A percentile compares a stretch with the other conserved stretches of the same genome.
Conservation (phyloP, 306 rosid species). For the Psophocarpus tetragonolobus region DNA sequence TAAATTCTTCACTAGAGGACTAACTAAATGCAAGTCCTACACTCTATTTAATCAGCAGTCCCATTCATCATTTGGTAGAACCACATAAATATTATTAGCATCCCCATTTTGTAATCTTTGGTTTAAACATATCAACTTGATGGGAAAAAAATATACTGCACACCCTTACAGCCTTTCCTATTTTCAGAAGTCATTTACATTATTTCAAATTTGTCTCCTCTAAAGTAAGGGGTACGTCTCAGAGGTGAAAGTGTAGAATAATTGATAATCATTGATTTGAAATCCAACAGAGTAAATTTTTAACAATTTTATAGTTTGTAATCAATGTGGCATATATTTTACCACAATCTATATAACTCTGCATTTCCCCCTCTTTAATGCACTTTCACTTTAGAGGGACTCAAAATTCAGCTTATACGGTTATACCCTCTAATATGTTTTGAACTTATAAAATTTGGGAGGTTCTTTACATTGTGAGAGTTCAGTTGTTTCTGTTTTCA, state of each 20-base stretch:
- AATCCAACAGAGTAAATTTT: neutral
- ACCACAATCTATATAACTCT: neutral
- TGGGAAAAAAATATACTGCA: neutral
- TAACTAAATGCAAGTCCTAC: neutral
- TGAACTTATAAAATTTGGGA: neutral
- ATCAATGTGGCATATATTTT: neutral
- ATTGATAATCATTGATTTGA: neutral
- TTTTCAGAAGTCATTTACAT: neutral
- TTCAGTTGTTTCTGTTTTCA: constrained; percentile 15
- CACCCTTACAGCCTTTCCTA: neutral
- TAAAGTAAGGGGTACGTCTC: neutral
- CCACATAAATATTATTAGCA: neutral
- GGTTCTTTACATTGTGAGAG: neutral
- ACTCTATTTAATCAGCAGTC: neutral
- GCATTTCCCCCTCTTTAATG: neutral
- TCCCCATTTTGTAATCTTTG: neutral
- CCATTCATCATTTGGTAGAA: neutral
- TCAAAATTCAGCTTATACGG: neutral
- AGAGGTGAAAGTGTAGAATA: neutral
- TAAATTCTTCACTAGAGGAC: neutral
- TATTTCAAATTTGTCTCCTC: neutral
- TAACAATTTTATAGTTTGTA: neutral
- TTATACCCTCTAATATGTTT: constrained; percentile 11
- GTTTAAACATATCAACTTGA: neutral
- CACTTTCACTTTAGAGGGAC: neutral